phyloP scores from a whole-genome alignment of 1,284 basidiomycete genomes.

The Ganoderma resinaceum region DNA sequence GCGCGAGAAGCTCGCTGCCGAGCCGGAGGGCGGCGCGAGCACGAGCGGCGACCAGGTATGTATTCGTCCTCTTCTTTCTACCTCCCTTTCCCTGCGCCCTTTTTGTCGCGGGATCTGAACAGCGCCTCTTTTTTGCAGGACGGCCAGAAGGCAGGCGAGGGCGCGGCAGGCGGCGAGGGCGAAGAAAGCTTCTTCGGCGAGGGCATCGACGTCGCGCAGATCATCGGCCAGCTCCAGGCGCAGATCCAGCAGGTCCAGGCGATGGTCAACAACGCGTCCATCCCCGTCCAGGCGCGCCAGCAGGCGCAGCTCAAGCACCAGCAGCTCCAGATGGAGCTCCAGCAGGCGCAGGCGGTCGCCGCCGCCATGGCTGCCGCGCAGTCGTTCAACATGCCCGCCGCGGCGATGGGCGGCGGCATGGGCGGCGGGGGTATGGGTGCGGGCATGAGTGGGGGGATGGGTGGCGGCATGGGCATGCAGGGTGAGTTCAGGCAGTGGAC shows the following conservation, averaged over 20 bases:
- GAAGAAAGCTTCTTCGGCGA: constrained; percentile 66
- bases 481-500: constrained; percentile 53
- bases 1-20: constrained; percentile 16
- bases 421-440: constrained; percentile 18
- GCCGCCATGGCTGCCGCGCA: constrained; percentile 54
- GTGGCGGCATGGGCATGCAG: constrained; percentile 35
- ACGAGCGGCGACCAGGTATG: constrained; percentile 28
- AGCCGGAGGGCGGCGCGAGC: constrained; percentile 13
- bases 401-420: constrained; percentile 20
- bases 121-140: background rate
- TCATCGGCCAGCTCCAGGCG: constrained; percentile 80
- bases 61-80: background rate
- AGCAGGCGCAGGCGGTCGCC: constrained; percentile 74
- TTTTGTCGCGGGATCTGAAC: background rate
- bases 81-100: background rate
- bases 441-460: constrained; percentile 13
- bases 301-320: constrained; percentile 81
- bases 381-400: constrained; percentile 49
- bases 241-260: constrained; percentile 77
- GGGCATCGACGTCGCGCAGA: constrained; percentile 70
- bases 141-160: constrained; percentile 13
- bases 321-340: constrained; percentile 77
- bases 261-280: constrained; percentile 77
- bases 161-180: constrained; percentile 24
- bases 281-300: constrained; percentile 76